phyloP scores from a whole-genome alignment of 1,139 yeast genomes.

The Barnettozyma hawaiiensis region DNA sequence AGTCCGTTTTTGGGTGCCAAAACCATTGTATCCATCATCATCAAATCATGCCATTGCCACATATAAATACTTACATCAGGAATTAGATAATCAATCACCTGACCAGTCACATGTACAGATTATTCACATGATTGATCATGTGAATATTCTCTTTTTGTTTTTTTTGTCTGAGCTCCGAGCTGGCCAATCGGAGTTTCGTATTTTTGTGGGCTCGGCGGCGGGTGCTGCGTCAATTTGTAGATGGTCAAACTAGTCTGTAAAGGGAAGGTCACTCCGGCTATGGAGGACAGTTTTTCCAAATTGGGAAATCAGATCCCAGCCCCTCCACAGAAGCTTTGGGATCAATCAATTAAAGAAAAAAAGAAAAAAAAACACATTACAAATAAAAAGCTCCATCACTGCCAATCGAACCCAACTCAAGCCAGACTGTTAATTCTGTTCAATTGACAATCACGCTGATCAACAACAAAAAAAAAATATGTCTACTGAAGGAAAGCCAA shows the following conservation, averaged over 20 bases:
- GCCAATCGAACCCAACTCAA: too few relatives aligned
- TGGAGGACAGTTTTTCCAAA: not conserved
- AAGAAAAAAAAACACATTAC: too few relatives aligned
- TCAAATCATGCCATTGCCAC: not conserved
- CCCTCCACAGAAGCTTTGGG: not conserved
- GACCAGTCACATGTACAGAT: not conserved
- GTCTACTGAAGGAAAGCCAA: constrained; percentile 48
- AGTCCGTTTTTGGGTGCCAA: too few relatives aligned
- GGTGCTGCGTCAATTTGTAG: not conserved
- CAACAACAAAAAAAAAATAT: constrained; percentile 14
- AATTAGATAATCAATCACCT: not conserved
- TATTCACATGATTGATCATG: not conserved
- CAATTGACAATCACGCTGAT: too few relatives aligned
- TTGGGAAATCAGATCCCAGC: not conserved
- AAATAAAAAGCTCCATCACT: not conserved
- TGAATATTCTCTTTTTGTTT: too few relatives aligned
- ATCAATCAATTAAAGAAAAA: too few relatives aligned
- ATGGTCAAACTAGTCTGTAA: not conserved
- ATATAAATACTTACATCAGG: too few relatives aligned
- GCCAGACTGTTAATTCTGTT: too few relatives aligned
- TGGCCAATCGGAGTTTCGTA: constrained; percentile 12
- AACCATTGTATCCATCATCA: too few relatives aligned
- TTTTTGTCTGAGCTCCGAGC: not conserved
- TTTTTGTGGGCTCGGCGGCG: too few relatives aligned
- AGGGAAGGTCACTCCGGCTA: not conserved